Evolutionary conservation across 345 rosid genomes (phyloP).

Genomic region (Laguncularia racemosa): DNA sequence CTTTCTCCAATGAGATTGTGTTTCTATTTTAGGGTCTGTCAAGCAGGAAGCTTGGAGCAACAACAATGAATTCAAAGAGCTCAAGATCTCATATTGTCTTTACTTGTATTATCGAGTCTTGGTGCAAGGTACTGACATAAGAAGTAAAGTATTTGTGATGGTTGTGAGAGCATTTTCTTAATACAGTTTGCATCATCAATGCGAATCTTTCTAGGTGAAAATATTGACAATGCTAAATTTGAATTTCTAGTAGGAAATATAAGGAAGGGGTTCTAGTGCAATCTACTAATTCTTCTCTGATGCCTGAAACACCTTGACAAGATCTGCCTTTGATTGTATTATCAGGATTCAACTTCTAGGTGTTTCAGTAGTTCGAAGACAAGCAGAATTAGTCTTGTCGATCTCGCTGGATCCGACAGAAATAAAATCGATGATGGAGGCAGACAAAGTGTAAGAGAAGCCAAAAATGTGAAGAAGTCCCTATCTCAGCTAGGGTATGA

Average conservation of each 20-base stretch:
- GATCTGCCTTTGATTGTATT: background rate
- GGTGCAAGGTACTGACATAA: conserved; percentile 59
- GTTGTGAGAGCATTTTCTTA: too few relatives aligned
- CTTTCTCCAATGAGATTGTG: background rate
- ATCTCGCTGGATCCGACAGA: conserved; percentile 83
- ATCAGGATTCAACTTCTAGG: conserved; percentile 70
- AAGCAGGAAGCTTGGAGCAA: conserved; percentile 91
- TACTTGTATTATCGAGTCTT: conserved; percentile 57
- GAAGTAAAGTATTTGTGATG: too few relatives aligned
- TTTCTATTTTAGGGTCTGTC: conserved; percentile 67
- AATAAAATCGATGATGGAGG: conserved; percentile 57
- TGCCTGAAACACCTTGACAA: too few relatives aligned
- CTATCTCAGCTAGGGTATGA: conserved; percentile 84
- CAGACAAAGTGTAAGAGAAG: conserved; percentile 55
- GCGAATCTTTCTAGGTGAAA: too few relatives aligned
- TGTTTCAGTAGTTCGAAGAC: conserved; percentile 85
- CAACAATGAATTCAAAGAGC: conserved; percentile 88
- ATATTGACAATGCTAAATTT: too few relatives aligned
- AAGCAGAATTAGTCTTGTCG: conserved; percentile 85
- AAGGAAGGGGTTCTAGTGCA: too few relatives aligned
- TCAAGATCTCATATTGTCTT: conserved; percentile 89
- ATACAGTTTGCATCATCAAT: too few relatives aligned
- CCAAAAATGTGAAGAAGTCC: conserved; percentile 73
- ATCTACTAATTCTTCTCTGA: too few relatives aligned
- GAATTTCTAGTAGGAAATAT: too few relatives aligned